Evolutionary conservation across 202 grass and related monocot genomes (phyloP).

Genomic region (Schoenoplectus tabernaemontani): DNA sequence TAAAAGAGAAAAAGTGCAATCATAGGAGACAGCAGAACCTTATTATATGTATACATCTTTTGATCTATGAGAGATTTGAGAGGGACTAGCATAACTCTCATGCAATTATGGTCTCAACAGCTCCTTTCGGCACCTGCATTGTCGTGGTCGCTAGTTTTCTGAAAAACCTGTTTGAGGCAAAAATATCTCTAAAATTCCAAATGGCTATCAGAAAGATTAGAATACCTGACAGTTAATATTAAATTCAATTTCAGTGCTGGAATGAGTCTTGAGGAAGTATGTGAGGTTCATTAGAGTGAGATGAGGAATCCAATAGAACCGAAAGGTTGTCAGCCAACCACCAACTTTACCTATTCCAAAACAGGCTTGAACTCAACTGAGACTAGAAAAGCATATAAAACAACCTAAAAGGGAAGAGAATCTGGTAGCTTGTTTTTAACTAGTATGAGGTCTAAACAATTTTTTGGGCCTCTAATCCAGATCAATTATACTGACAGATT

Average conservation of each 20-base stretch:
- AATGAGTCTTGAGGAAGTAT: neutral
- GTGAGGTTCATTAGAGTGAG: neutral
- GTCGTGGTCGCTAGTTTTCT: neutral
- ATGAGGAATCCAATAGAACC: slow-evolving; percentile 4
- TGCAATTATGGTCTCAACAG: neutral
- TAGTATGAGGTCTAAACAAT: neutral
- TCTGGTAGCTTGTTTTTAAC: neutral
- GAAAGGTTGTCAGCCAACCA: slow-evolving; percentile 14
- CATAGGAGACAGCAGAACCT: slow-evolving; percentile 1
- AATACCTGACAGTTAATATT: neutral
- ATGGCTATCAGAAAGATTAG: slow-evolving; percentile 8
- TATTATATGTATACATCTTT: slow-evolving; percentile 7
- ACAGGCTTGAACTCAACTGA: neutral
- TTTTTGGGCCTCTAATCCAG: neutral
- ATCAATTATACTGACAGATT: slow-evolving; percentile 7
- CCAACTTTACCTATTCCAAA: slow-evolving; percentile 13
- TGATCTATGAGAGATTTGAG: neutral
- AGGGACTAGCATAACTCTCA: neutral
- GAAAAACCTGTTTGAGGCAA: neutral
- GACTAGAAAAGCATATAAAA: neutral
- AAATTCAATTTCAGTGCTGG: neutral
- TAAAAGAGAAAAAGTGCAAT: neutral
- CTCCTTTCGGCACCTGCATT: neutral
- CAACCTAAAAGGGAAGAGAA: neutral
- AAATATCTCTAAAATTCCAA: neutral